Percentiles rank a stretch among this genome's conserved stretches.
phyloP scores from a whole-genome alignment of 306 rosid genomes.

The Cyclanthera cordifolia region DNA sequence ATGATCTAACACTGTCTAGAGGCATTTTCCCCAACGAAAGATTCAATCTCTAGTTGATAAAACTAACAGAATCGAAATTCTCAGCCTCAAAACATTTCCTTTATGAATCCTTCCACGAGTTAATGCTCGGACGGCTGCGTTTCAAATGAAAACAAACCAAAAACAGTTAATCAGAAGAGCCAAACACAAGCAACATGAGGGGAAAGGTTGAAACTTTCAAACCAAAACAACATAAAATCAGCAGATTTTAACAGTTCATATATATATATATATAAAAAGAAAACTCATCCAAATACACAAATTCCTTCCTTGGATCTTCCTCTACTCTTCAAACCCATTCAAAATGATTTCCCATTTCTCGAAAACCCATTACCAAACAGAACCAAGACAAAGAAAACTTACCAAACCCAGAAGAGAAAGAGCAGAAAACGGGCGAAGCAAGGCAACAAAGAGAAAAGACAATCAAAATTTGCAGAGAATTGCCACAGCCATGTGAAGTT shows the following conservation, averaged over 20 bases:
- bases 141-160: conserved; percentile 2
- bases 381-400: no score
- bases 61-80: background rate
- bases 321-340: background rate
- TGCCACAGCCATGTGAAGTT: conserved; percentile 18
- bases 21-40: conserved; percentile 40
- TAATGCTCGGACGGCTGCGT: conserved; percentile 13
- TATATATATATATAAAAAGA: background rate
- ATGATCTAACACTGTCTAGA: conserved; percentile 48
- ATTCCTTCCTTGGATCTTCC: background rate
- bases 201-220: background rate
- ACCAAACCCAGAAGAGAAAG: conserved; percentile 21
- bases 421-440: background rate
- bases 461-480: conserved; percentile 11
- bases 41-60: conserved; percentile 11
- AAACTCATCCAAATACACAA: background rate
- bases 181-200: background rate
- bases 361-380: background rate
- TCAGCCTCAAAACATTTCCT: background rate
- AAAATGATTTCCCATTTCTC: background rate
- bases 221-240: background rate
- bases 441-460: conserved; percentile 7
- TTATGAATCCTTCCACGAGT: background rate
- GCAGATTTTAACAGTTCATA: background rate
- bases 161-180: background rate